Evolutionary conservation across 768 basidiomycete species (phyloP), one percentile per base, ranked within the genome.

Genomic region (Mrakia hoshinonis): DNA sequence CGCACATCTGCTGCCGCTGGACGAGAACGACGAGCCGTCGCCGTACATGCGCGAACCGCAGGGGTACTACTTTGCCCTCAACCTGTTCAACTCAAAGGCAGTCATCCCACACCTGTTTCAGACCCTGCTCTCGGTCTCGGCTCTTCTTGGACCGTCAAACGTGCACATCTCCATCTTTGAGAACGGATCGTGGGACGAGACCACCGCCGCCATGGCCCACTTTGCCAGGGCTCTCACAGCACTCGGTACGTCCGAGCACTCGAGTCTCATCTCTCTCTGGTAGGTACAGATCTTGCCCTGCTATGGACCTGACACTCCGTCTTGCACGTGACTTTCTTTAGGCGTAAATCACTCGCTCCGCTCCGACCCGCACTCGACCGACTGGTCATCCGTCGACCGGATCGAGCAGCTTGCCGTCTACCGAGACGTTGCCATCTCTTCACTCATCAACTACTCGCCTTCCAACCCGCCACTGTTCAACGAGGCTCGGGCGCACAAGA

Each of bases 121-220:
- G 20, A 73, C 72, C 20, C 58, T 73, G 12, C 67, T 73, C 26
- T 60, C 72, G 9, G 58, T 73, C 47, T 43, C 72, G 4, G 72
- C 52, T 18, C 66, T 73, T 20, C 72, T 73, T 0, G 72, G 72
- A 11, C 72, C 72, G 5, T 63, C 55, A 31, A 73, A 68, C 43
- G 67, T 73, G 10, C 72, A 73, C 62, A 65, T 73, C 39, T 55
- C 66, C 48, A 73, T 73, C 65, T 73, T 73, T 29, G 72, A 73
- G 60, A 73, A 73, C 60, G 72, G 72, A 4, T 61, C 55, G 11
- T 61, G 55, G 51, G 72, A 73, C 67, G 62, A 62, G 36, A 73
- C 72, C 6, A 54, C 66, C 11, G 52, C 47, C 12, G 26, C 61
- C 7, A 58, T 73, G 48, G 65, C 72, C 31, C 64, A 73, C 51